These are phyloP conservation scores for Fusarium illudens DNA, from an alignment of 2,329 filamentous ascomycete genomes.

Conservation along the genomic window DNA sequence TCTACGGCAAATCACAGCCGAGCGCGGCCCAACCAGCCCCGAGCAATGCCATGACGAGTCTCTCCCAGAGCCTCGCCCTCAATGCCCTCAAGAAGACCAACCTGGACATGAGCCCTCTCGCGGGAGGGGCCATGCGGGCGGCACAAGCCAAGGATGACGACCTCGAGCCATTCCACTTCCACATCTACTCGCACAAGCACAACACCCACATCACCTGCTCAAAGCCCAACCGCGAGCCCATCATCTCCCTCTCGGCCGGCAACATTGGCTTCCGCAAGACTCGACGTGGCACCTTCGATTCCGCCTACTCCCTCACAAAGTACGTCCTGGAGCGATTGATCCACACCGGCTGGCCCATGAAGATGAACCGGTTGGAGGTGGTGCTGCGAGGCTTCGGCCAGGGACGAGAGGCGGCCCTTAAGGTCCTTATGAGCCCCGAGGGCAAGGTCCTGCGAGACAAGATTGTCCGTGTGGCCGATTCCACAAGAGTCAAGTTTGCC, in stretches of 20 bases:
- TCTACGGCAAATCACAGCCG: conserved; percentile 44
- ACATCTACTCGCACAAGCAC: conserved; percentile 88
- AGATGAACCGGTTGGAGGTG: conserved; percentile 82
- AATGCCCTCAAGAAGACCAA: conserved; percentile 48
- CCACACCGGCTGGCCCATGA: conserved; percentile 78
- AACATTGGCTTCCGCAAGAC: conserved; percentile 92
- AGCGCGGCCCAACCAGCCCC: conserved; percentile 23
- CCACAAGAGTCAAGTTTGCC: conserved; percentile 93
- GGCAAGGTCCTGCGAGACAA: conserved; percentile 77
- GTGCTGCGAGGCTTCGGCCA: conserved; percentile 84
- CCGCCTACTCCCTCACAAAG: conserved; percentile 87
- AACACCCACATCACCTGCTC: conserved; percentile 95
- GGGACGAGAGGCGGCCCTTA: conserved; percentile 88
- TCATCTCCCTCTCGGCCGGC: conserved; percentile 83
- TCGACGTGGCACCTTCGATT: conserved; percentile 83
- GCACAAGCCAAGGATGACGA: conserved; percentile 47
- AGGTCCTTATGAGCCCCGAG: conserved; percentile 87
- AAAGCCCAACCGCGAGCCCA: conserved; percentile 78
- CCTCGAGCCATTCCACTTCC: conserved; percentile 80
- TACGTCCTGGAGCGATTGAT: conserved; percentile 86
- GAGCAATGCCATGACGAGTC: conserved; percentile 45
- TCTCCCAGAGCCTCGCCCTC: conserved; percentile 52
- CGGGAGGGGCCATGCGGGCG: conserved; percentile 30
- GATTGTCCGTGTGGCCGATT: conserved; percentile 83
- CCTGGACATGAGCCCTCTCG: conserved; percentile 47